phyloP scores from a whole-genome alignment of 2,329 filamentous ascomycete genomes.

The Magnaporthiopsis poae region DNA sequence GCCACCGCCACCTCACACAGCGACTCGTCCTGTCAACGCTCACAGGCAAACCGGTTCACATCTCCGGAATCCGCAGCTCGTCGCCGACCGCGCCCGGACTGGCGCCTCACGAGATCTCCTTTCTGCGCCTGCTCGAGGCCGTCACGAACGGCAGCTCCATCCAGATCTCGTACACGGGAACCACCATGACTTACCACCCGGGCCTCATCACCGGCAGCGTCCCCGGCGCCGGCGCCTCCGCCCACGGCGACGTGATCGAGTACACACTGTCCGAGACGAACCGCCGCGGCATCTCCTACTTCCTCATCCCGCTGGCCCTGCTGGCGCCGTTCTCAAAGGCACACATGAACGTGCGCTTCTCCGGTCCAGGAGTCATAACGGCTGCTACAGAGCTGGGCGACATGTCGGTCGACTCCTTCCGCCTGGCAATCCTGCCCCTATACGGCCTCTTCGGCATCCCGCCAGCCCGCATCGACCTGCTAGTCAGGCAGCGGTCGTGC shows the following conservation, averaged over 20 bases:
- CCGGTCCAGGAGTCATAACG: constrained; percentile 86
- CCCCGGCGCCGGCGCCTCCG: constrained; percentile 60
- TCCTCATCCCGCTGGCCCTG: constrained; percentile 77
- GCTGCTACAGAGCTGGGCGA: constrained; percentile 74
- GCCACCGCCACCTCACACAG: constrained; percentile 71
- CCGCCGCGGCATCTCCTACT: constrained; percentile 78
- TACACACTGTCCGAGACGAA: constrained; percentile 72
- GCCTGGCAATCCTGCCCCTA: constrained; percentile 81
- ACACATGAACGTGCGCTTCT: constrained; percentile 80
- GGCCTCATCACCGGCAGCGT: constrained; percentile 83
- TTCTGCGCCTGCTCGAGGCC: constrained; percentile 85
- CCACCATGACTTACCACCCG: constrained; percentile 81
- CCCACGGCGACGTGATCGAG: constrained; percentile 62
- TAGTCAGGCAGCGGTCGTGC: constrained; percentile 72
- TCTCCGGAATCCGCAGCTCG: constrained; percentile 83
- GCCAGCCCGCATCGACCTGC: constrained; percentile 69
- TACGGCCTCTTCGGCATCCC: constrained; percentile 83
- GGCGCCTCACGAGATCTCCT: constrained; percentile 84
- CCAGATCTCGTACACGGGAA: constrained; percentile 94
- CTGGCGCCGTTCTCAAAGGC: constrained; percentile 88
- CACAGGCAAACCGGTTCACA: constrained; percentile 78
- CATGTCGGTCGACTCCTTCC: constrained; percentile 83
- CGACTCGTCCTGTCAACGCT: constrained; percentile 84
- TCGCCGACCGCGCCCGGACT: constrained; percentile 83
- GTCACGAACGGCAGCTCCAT: constrained; percentile 91